Percentiles rank a stretch among this genome's conserved stretches.
Evolutionary conservation across 495 filamentous ascomycete genomes (phyloP).

Genomic region (Hypoxylon lenormandii): DNA sequence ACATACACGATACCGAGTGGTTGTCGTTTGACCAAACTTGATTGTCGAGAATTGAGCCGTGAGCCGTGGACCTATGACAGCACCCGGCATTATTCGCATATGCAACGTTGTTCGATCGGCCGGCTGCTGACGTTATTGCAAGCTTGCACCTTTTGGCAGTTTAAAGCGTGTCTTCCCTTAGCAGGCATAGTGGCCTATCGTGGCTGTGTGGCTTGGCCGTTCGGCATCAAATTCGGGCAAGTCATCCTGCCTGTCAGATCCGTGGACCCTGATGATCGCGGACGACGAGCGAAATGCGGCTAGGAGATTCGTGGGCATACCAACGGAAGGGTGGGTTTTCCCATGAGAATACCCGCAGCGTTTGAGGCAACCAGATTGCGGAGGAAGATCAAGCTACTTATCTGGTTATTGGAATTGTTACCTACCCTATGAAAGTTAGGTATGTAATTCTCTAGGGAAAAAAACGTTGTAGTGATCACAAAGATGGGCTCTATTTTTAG

Average conservation of each 20-base stretch:
- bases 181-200: slow-evolving; percentile 5
- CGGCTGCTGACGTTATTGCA: slow-evolving; percentile 9
- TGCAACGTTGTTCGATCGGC: slow-evolving; percentile 47
- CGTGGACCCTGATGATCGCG: slow-evolving; percentile 39
- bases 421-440: no score
- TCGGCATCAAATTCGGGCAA: slow-evolving; percentile 26
- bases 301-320: slow-evolving; percentile 19
- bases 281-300: slow-evolving; percentile 7
- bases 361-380: slow-evolving; percentile 17
- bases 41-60: not conserved
- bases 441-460: no score
- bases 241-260: slow-evolving; percentile 4
- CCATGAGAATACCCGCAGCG: not conserved
- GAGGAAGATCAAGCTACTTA: not conserved
- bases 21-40: slow-evolving; percentile 20
- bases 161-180: slow-evolving; percentile 5
- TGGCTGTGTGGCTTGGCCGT: slow-evolving; percentile 36
- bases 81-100: slow-evolving; percentile 22
- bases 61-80: slow-evolving; percentile 20
- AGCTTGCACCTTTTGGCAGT: slow-evolving; percentile 10
- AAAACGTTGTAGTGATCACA: slow-evolving; percentile 1
- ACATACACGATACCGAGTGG: no score
- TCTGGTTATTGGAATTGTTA: no score
- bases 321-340: not conserved
- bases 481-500: slow-evolving; percentile 31